Percentiles rank a stretch among this genome's conserved stretches.
Conservation (phyloP, 108 stramenopile species). For the Nitzschia sp. region DNA sequence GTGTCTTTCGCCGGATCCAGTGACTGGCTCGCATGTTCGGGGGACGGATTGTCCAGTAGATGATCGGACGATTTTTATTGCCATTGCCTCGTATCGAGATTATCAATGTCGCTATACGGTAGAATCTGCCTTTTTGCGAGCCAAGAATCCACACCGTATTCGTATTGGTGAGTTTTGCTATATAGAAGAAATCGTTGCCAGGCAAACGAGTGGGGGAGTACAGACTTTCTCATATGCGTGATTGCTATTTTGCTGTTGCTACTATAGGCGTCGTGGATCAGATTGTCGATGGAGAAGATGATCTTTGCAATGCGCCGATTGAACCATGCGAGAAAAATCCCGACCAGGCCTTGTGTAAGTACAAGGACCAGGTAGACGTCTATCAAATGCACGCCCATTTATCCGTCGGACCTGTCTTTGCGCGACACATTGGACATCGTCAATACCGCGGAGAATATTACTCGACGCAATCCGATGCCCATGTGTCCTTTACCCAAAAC, state of each 20-base stretch:
- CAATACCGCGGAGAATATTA: constrained; percentile 94
- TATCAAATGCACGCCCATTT: constrained; percentile 79
- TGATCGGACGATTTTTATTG: constrained; percentile 79
- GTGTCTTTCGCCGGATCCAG: constrained; percentile 63
- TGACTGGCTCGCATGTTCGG: constrained; percentile 52
- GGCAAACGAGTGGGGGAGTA: no score
- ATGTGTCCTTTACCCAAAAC: constrained; percentile 86
- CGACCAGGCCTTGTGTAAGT: constrained; percentile 68
- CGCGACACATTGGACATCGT: constrained; percentile 86
- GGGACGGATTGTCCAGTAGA: constrained; percentile 67
- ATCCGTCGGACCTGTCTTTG: constrained; percentile 89
- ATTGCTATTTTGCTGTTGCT: no score
- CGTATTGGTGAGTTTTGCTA: constrained; percentile 46
- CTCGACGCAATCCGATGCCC: constrained; percentile 94
- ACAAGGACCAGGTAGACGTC: constrained; percentile 74
- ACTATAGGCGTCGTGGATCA: constrained; percentile 77
- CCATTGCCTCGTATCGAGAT: constrained; percentile 82
- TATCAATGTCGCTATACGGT: constrained; percentile 78
- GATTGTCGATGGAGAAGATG: constrained; percentile 78
- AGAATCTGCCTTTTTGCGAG: constrained; percentile 62
- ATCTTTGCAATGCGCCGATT: constrained; percentile 72
- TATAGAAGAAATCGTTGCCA: no score
- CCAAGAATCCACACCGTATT: constrained; percentile 63
- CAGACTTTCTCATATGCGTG: no score
- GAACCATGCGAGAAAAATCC: constrained; percentile 71